phyloP scores from a whole-genome alignment of 345 rosid genomes.

The Aethionema arabicum region DNA sequence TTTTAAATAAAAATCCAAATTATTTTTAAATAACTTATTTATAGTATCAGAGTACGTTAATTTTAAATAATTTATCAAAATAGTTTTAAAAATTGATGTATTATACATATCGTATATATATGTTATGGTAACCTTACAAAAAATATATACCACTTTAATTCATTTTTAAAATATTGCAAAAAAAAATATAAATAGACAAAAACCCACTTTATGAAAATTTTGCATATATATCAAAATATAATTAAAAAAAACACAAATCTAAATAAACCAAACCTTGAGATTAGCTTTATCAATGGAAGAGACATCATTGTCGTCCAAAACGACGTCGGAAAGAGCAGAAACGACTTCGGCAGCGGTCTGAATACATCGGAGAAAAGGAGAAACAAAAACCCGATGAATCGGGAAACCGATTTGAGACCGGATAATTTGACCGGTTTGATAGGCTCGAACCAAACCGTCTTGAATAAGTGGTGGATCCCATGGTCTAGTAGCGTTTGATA shows the following conservation, averaged over 20 bases:
- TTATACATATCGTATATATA: too few species aligned
- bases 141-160: too few species aligned
- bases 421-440: constrained; percentile 44
- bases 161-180: too few species aligned
- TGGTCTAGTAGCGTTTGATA: constrained; percentile 48
- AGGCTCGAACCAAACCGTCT: constrained; percentile 51
- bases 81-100: too few species aligned
- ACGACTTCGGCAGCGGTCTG: constrained; percentile 67
- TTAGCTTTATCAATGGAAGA: constrained; percentile 45
- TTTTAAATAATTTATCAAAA: too few species aligned
- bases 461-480: constrained; percentile 79
- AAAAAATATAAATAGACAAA: too few species aligned
- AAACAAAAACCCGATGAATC: constrained; percentile 73
- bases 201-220: too few species aligned
- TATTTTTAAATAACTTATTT: too few species aligned
- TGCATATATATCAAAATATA: too few species aligned
- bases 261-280: constrained; percentile 49
- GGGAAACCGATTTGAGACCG: constrained; percentile 48
- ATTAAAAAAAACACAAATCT: background rate
- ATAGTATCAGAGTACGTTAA: too few species aligned
- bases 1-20: too few species aligned
- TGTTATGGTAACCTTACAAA: too few species aligned
- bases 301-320: constrained; percentile 36
- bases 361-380: constrained; percentile 80
- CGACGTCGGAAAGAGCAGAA: constrained; percentile 52